These are phyloP conservation scores for Chrysoporthe deuterocubensis DNA, from an alignment of 2,329 filamentous ascomycete species.

Conservation along the genomic window DNA sequence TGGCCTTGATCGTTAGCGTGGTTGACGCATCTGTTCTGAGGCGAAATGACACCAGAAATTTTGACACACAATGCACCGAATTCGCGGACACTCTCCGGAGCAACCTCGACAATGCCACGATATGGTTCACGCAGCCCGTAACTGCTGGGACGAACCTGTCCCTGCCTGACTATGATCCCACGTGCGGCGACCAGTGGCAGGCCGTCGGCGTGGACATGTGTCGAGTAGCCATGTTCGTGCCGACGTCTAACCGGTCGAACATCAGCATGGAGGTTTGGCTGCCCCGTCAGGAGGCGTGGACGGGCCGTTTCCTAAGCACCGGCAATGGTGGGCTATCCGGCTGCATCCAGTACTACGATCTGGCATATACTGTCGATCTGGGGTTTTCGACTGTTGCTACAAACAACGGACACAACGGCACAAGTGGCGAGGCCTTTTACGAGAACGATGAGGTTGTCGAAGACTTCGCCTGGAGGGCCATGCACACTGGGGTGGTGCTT, in stretches of 20 bases:
- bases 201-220: slow-evolving; percentile 35
- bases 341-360: slow-evolving; percentile 50
- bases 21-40: not conserved
- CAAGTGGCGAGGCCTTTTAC: slow-evolving; percentile 38
- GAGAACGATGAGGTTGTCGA: slow-evolving; percentile 42
- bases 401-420: slow-evolving; percentile 55
- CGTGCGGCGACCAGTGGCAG: slow-evolving; percentile 39
- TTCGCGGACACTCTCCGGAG: slow-evolving; percentile 37
- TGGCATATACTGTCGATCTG: slow-evolving; percentile 45
- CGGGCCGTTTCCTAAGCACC: slow-evolving; percentile 49
- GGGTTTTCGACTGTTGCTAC: slow-evolving; percentile 52
- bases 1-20: not conserved
- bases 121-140: slow-evolving; percentile 43
- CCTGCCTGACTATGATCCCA: slow-evolving; percentile 42
- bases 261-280: slow-evolving; percentile 53
- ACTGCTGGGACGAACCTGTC: slow-evolving; percentile 44
- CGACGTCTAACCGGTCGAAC: slow-evolving; percentile 43
- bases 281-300: slow-evolving; percentile 44
- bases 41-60: slow-evolving; percentile 9
- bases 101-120: slow-evolving; percentile 38
- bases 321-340: slow-evolving; percentile 54
- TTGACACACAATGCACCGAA: slow-evolving; percentile 29
- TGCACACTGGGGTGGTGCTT: slow-evolving; percentile 53
- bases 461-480: slow-evolving; percentile 44
- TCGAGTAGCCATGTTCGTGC: slow-evolving; percentile 36